Evolutionary conservation across 495 filamentous ascomycete genomes (phyloP).

Genomic region (Hypoxylon trugodes): DNA sequence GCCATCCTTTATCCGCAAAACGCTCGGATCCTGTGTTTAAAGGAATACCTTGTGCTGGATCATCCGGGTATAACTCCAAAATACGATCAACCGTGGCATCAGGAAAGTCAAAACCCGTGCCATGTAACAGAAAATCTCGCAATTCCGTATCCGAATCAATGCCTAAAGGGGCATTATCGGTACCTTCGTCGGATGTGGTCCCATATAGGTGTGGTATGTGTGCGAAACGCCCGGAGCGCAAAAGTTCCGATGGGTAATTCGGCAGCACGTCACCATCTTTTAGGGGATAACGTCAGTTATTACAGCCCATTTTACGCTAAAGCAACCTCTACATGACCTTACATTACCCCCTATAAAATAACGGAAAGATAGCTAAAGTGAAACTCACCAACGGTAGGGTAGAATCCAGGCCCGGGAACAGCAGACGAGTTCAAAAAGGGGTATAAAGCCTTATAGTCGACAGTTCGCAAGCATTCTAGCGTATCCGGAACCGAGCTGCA

Average conservation of each 20-base stretch:
- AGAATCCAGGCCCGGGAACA: constrained; percentile 41
- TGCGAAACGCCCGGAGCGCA: constrained; percentile 55
- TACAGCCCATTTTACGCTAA: neutral
- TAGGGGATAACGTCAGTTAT: neutral
- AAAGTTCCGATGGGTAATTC: constrained; percentile 41
- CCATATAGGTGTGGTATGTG: constrained; percentile 66
- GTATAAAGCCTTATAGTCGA: constrained; percentile 43
- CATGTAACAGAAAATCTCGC: constrained; percentile 38
- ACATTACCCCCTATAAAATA: neutral
- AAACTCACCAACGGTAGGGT: constrained; percentile 52
- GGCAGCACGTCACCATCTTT: constrained; percentile 60
- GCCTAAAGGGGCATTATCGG: constrained; percentile 59
- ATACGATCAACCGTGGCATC: constrained; percentile 45
- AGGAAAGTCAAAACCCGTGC: constrained; percentile 36
- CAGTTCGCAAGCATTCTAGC: constrained; percentile 54
- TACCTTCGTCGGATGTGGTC: constrained; percentile 70
- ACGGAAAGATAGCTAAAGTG: neutral
- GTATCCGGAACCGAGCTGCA: constrained; percentile 49
- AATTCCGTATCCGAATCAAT: constrained; percentile 59
- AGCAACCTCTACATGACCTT: neutral
- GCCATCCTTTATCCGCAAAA: constrained; percentile 41
- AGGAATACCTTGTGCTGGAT: constrained; percentile 45
- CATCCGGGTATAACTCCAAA: constrained; percentile 49
- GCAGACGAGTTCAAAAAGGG: constrained; percentile 35
- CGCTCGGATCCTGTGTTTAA: constrained; percentile 42